Evolutionary conservation across 139 green algal species (phyloP), one percentile per base, ranked within the genome.

Genomic region (Chlamydomonas sp.): DNA sequence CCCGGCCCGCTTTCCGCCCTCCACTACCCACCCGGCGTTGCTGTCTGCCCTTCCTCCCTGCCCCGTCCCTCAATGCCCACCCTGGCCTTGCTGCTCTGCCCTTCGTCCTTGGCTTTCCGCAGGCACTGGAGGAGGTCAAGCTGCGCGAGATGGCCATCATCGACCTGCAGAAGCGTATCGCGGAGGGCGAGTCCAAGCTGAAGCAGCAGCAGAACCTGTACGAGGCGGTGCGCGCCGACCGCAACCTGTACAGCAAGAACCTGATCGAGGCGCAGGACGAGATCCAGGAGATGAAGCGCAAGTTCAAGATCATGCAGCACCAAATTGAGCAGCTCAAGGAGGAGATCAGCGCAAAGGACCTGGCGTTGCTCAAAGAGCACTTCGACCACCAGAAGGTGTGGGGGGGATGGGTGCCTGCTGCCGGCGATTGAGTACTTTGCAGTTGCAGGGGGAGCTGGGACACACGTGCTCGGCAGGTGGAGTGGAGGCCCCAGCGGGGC

Each of bases 311-410:
- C 90, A 95, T 97, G 94, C 94, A 93, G 68, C 96, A 98, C 85
- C 96, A 98, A 91, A 96, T 97, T 9, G 96, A 98, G 84, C 95
- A 97, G 95, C 92, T 98, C 62, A 98, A 98, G 93, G 95, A 97
- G 85, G 96, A 98, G 91, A 97, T 98, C 79, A 93, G 82, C 12
- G 91, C 90, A 20, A 97, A 98, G 93, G 96, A 98, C 85, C 88
- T 95, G 80, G 92, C 93, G 10, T 91, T 98, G 67, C 92, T 97
- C 61, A 97, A 97, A 87, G 96, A 98, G 87, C 96, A 98, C 91
- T 98, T 98, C 91, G 96, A 98, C 88, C 94, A 98, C 92, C 95
- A 96, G 89, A 98, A 98, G 93, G 95, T 93, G 78, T 1, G 90
- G 3, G 63, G 3, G 4, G 74, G 12, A 20, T 18, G 16, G 1